These are phyloP conservation scores for Alternaria brassicicola DNA, from an alignment of 2,329 filamentous ascomycete species.

Conservation along the genomic window DNA sequence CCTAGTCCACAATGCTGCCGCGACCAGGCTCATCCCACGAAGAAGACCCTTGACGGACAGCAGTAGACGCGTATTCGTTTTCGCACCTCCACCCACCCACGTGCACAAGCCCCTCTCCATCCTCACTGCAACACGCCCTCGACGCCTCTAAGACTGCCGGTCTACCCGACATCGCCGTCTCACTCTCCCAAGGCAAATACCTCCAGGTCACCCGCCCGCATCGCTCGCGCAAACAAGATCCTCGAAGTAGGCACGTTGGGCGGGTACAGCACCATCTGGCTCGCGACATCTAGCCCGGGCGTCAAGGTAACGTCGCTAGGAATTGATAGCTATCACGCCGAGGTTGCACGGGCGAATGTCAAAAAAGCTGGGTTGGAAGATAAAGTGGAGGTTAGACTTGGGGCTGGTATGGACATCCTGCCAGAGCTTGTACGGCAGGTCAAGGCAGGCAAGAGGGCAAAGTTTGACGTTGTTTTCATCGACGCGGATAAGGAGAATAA, in stretches of 20 bases:
- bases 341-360: constrained; percentile 57
- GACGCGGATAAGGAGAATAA: constrained; percentile 61
- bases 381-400: constrained; percentile 54
- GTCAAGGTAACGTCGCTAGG: constrained; percentile 60
- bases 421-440: constrained; percentile 52
- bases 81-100: constrained; percentile 43
- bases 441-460: constrained; percentile 43
- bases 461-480: constrained; percentile 60
- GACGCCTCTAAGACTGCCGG: constrained; percentile 26
- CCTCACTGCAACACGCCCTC: constrained; percentile 34
- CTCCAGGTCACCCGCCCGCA: constrained; percentile 43
- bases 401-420: constrained; percentile 54
- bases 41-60: constrained; percentile 46
- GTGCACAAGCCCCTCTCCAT: constrained; percentile 31
- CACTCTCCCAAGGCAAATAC: constrained; percentile 43
- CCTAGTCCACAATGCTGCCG: background rate
- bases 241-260: constrained; percentile 64
- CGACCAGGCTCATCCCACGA: constrained; percentile 28
- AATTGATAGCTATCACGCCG: constrained; percentile 53
- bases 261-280: constrained; percentile 61
- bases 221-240: constrained; percentile 35
- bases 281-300: constrained; percentile 51
- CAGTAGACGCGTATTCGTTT: constrained; percentile 48
- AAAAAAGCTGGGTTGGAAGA: constrained; percentile 49
- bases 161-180: constrained; percentile 46